Base-by-base conservation (phyloP, 768 basidiomycete genomes). In the Exsudoporus frostii region DNA sequence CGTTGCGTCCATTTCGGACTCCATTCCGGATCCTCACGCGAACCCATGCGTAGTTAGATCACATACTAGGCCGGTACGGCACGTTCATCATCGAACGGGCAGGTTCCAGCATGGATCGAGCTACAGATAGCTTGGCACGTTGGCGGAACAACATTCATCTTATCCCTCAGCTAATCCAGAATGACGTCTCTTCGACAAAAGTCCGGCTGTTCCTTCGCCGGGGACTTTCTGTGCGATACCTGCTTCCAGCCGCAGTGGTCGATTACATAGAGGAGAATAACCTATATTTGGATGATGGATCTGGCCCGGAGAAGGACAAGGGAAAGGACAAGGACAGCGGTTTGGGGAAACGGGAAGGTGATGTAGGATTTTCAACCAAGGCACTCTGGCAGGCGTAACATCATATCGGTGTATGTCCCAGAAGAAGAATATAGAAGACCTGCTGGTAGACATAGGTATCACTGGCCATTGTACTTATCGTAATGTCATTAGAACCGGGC, bases 161-260 rank as follows among this genome's bases (percentile, higher is more conserved):
- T 55, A 88, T 97, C 62, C 87, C 90, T 50, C 94, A 97, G 70
- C 80, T 96, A 50, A 96, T 98, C 59, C 93, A 96, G 73, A 98
- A 98, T 66, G 94, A 98, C 66, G 94, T 98, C 41, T 95, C 92
- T 7, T 93, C 90, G 59, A 97, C 95, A 20, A 98, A 97, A 77
- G 92, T 85, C 58, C 85, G 88, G 32, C 69, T 90, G 29, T 89
- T 91, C 73, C 74, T 92, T 48, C 78, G 88, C 63, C 79, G 88
- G 59, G 90, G 90, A 11, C 79, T 92, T 29, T 90, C 87, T 30
- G 84, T 89, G 59, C 85, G 90, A 60, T 99, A 98, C 73, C 81
- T 99, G 38, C 79, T 98, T 45, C 97, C 97, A 10, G 81, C 87
- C 46, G 81, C 85, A 34, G 96, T 98, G 44, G 91, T 95, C 55